phyloP scores from a whole-genome alignment of 331 rosid genomes.

The Quercus lobata region DNA sequence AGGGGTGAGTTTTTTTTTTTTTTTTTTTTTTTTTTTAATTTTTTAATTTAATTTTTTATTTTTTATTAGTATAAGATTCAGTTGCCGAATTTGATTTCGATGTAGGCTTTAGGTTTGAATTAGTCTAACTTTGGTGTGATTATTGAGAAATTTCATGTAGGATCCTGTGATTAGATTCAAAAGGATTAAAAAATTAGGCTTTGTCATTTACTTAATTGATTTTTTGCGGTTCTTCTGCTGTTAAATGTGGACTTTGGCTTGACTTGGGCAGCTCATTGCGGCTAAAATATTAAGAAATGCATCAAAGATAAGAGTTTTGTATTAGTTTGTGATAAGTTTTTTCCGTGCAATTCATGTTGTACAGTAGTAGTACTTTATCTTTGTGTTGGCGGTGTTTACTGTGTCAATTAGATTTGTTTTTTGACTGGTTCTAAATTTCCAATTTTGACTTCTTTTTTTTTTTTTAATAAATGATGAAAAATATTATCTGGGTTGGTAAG shows the following conservation, averaged over 20 bases:
- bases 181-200: too few relatives aligned
- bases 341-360: background rate
- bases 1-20: slow-evolving; percentile 53
- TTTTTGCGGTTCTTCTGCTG: too few relatives aligned
- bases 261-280: background rate
- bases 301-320: too few relatives aligned
- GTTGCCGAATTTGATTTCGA: background rate
- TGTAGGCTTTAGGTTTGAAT: too few relatives aligned
- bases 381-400: background rate
- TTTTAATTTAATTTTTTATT: background rate
- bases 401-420: background rate
- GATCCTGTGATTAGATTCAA: too few relatives aligned
- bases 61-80: background rate
- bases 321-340: background rate
- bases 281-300: background rate
- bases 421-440: background rate
- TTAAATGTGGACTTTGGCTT: background rate
- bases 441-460: background rate
- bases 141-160: too few relatives aligned
- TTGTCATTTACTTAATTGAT: too few relatives aligned
- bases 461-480: background rate
- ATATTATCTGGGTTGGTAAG: background rate
- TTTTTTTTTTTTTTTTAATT: background rate
- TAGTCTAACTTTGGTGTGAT: too few relatives aligned
- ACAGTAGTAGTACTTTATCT: background rate